Base-by-base conservation (phyloP, 345 rosid genomes). In the Ceriops decandra region DNA sequence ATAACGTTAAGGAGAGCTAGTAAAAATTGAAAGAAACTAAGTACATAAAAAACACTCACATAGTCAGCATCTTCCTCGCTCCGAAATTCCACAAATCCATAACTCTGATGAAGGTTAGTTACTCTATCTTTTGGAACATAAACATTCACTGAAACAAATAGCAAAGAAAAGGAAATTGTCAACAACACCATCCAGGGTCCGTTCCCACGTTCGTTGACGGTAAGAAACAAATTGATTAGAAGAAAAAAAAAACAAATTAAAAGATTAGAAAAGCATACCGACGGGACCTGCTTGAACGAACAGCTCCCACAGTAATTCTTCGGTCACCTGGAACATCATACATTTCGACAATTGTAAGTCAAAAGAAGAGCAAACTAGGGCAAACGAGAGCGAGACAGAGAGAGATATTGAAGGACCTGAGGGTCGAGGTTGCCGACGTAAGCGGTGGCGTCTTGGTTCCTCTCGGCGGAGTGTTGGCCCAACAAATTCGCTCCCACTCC, bases 61-160 rank as follows among this genome's bases (percentile, higher is more conserved):
- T 92, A 95, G 68, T 95, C 99, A 74, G 98, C 97, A 84, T 95
- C 97, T 76, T 95, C 99, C 77, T 92, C 99, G 5, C 98, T 90
- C 42, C 98, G 85, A 53, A 90, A 92, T 60, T 92, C 99, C 1
- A 92, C 88, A 68, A 95, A 91, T 46, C 99, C 97, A 73, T 92
- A 95, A 30, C 88, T 86, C 81, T 88, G 99, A 74, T 95, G 99
- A 82, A 85, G 88, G 74, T 90, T 90, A 10, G 99, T 95, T 70
- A 95, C 98, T 68, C 99, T 90, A 77, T 95, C 98, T 78, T 95
- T 95, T 0, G 97, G 99, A 20, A 92, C 98, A 77, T 95, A 91
- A 9, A 95, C 98, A 68, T 95, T 95, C 56, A 95, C 98, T 95
- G 82, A 66, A 62, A 64, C 22, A 70, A 60, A 7, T 70, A 46